Evolutionary conservation across 2,329 filamentous ascomycete genomes (phyloP), one percentile per base, ranked within the genome.

Genomic region (Lojkania enalia): DNA sequence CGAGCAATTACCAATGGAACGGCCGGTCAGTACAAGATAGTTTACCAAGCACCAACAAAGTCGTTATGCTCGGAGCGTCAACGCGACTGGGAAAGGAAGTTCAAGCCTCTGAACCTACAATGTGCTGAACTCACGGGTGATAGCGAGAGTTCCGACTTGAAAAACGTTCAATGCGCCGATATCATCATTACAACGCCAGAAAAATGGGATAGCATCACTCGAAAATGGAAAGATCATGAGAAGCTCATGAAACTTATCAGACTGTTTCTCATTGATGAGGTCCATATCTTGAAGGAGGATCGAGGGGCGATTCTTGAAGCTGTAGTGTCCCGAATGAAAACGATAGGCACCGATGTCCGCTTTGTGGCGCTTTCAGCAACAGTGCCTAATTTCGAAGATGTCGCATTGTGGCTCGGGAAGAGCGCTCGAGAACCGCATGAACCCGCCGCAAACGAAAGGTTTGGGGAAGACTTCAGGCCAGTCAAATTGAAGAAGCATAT

Each of bases 101-200:
- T 95, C 60, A 75, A 74, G 18, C 73, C 79, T 12, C 71, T 94
- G 46, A 83, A 82, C 15, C 70, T 94, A 12, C 75, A 80, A 46
- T 89, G 86, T 62, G 84, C 84, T 3, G 88, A 94, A 64, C 76
- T 95, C 45, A 95, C 90, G 3, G 89, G 90, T 1, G 90, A 95
- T 61, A 91, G 87, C 0, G 84, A 87, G 27, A 75, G 79, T 39
- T 70, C 73, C 4, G 83, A 91, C 54, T 75, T 90, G 47, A 76
- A 77, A 16, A 81, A 79, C 42, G 85, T 92, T 4, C 84, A 89
- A 48, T 82, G 77, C 55, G 88, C 88, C 2, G 85, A 84, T 35
- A 88, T 95, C 51, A 92, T 95, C 54, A 79, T 95, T 50, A 94
- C 90, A 0, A 95, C 89, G 0, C 89, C 90, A 0, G 89, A 95